Conservation (phyloP, 2,329 filamentous ascomycete species). For the Hypoxylon sp. region DNA sequence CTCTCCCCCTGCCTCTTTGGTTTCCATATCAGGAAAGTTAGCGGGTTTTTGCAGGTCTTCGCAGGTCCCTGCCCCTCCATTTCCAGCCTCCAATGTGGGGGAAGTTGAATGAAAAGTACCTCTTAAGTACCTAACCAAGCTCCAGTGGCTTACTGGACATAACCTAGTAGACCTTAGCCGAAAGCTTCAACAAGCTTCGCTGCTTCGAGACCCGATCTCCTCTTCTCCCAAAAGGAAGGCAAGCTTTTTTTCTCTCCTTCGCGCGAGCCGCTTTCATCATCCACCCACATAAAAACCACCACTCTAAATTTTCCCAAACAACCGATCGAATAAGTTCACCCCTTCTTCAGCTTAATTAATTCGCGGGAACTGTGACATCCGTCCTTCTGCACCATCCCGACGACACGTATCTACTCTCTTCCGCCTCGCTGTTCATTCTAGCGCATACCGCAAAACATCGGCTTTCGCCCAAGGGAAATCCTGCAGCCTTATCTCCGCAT, state of each 20-base stretch:
- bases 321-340: constrained; percentile 34
- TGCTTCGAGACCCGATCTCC: constrained; percentile 30
- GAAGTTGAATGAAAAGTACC: constrained; percentile 13
- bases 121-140: background rate
- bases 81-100: constrained; percentile 31
- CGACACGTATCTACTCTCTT: constrained; percentile 37
- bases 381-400: constrained; percentile 18
- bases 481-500: constrained; percentile 46
- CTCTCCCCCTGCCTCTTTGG: background rate
- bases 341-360: constrained; percentile 30
- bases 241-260: constrained; percentile 41
- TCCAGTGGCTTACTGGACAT: background rate
- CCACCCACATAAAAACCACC: constrained; percentile 42
- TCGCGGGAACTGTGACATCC: constrained; percentile 34
- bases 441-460: constrained; percentile 26
- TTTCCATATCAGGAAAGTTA: constrained; percentile 20
- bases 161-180: constrained; percentile 36
- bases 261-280: constrained; percentile 55
- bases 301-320: constrained; percentile 34
- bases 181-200: constrained; percentile 34
- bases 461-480: constrained; percentile 23
- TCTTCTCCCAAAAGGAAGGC: constrained; percentile 25
- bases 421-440: constrained; percentile 14
- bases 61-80: constrained; percentile 33
- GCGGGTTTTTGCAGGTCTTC: constrained; percentile 6